Base-by-base conservation (phyloP, 805 yeast genomes). In the Yamadazyma sp. region DNA sequence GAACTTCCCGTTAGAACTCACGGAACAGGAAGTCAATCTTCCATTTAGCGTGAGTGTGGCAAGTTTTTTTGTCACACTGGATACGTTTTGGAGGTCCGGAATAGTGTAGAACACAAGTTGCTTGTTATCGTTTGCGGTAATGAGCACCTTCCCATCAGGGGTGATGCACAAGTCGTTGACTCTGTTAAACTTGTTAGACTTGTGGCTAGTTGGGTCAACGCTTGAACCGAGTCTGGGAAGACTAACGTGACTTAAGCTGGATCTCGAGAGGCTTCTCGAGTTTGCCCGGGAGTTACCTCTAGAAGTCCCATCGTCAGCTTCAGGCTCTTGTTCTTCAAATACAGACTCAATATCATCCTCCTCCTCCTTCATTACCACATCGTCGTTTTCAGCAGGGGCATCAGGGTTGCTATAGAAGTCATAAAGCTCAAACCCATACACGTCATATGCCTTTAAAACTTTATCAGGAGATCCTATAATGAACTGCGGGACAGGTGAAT, bases 401-500 rank as follows among this genome's bases (percentile, higher is more conserved):
- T 36, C 34, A 3, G 40, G 34, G 40, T 62, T 63, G 13, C 61
- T 62, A 44, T 67, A 66, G 40, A 69, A 69, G 41, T 69, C 73
- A 49, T 67, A 62, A n/a, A 68, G 44, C 42, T 67, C 71, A 3
- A 48, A 48, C 3, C 74, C 74, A 33, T 63, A 55, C 7, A 68
- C 44, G 37, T 65, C 62, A 38, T 48, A 69, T 1, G 64, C 70
- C 40, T 64, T 64, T 26, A 69, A 52, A 4, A 60, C 81, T 44
- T 80, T 78, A 54, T 85, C 95, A 0, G 90, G 89, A 0, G 90
- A 80, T 0, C 95, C 91, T 14, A 85, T 68, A 4, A 84, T 70
- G 48, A 88, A 81, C 36, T 72, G 65, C 1, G 71, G 71, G 10
- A 54, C 50, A 4, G 46, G 28, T 12, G 44, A 42, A 60, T 32